These are phyloP conservation scores for Mycena indigotica DNA, from an alignment of 768 basidiomycete genomes.

Conservation along the genomic window DNA sequence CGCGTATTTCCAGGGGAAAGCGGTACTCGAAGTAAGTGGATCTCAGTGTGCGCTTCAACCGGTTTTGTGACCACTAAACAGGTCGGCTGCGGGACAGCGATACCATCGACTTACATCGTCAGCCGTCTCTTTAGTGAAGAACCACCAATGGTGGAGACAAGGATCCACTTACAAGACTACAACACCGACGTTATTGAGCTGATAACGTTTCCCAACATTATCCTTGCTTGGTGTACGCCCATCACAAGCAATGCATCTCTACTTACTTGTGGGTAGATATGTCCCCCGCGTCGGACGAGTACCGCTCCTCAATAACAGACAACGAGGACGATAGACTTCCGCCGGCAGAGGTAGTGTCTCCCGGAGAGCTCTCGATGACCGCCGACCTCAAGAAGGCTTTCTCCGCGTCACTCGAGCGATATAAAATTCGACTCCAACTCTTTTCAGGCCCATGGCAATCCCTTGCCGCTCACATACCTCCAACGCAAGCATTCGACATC, in stretches of 20 bases:
- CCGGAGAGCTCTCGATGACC: slow-evolving; percentile 69
- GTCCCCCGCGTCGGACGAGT: slow-evolving; percentile 56
- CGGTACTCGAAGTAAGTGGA: slow-evolving; percentile 68
- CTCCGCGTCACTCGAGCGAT: slow-evolving; percentile 51
- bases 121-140: slow-evolving; percentile 53
- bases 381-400: slow-evolving; percentile 68
- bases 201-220: slow-evolving; percentile 75
- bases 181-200: slow-evolving; percentile 80
- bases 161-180: slow-evolving; percentile 90
- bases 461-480: slow-evolving; percentile 40
- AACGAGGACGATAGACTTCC: slow-evolving; percentile 30
- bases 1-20: slow-evolving; percentile 44
- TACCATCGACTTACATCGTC: slow-evolving; percentile 80
- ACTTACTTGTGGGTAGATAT: slow-evolving; percentile 46
- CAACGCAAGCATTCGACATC: slow-evolving; percentile 56
- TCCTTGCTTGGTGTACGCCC: slow-evolving; percentile 80
- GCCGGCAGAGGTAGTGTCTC: slow-evolving; percentile 33
- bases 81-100: slow-evolving; percentile 92
- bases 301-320: slow-evolving; percentile 36
- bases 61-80: slow-evolving; percentile 31
- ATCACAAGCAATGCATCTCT: background rate
- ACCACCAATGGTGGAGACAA: slow-evolving; percentile 19
- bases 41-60: background rate
- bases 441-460: slow-evolving; percentile 80
- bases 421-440: slow-evolving; percentile 67